phyloP scores from a whole-genome alignment of 495 filamentous ascomycete species.

The Penicillium atrosanguineum region DNA sequence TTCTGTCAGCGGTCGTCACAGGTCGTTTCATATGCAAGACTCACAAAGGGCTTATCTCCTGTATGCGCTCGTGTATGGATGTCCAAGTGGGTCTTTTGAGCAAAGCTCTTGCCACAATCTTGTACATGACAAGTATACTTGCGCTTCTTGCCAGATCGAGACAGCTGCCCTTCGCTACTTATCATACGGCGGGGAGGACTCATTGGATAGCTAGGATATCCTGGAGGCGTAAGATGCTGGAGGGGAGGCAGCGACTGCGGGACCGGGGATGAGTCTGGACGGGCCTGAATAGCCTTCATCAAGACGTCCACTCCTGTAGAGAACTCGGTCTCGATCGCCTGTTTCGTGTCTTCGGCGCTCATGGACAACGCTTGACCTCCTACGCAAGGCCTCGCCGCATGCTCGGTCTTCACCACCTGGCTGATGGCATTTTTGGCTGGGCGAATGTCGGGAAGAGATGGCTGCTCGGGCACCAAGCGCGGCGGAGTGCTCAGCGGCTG shows the following conservation, averaged over 20 bases:
- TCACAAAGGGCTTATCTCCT: conserved; percentile 86
- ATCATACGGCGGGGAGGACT: conserved; percentile 24
- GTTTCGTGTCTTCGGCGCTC: conserved; percentile 15
- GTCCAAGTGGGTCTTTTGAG: conserved; percentile 90
- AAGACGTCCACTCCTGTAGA: conserved; percentile 83
- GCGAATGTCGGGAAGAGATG: conserved; percentile 37
- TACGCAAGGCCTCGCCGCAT: background rate
- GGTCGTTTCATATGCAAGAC: conserved; percentile 26
- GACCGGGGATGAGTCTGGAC: conserved; percentile 33
- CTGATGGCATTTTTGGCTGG: conserved; percentile 44
- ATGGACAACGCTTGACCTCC: background rate
- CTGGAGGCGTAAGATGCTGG: conserved; percentile 31
- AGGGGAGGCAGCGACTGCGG: conserved; percentile 36
- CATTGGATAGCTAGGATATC: conserved; percentile 25
- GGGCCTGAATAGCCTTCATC: conserved; percentile 88
- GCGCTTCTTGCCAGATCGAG: conserved; percentile 37
- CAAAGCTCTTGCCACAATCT: conserved; percentile 78
- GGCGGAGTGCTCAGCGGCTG: conserved; percentile 31
- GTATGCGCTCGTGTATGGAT: conserved; percentile 90
- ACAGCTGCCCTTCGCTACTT: conserved; percentile 29
- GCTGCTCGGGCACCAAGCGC: conserved; percentile 33
- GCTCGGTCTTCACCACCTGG: conserved; percentile 18
- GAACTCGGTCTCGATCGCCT: conserved; percentile 54
- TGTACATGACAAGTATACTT: conserved; percentile 74
- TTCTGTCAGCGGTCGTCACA: background rate